Conservation (phyloP, 768 basidiomycete species). For the Boletus rex-veris region DNA sequence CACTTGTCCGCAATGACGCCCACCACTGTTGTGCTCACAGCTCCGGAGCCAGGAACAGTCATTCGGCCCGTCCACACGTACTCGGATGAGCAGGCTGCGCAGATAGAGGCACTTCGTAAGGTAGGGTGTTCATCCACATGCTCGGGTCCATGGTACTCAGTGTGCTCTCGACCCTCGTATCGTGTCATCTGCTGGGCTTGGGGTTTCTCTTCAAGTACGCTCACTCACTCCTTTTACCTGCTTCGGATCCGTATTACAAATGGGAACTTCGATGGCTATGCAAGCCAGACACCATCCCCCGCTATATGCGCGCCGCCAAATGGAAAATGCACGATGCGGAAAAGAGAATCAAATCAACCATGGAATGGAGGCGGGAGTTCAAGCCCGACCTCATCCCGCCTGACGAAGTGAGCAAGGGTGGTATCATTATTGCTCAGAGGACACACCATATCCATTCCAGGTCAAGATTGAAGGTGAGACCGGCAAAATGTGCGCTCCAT, state of each 20-base stretch:
- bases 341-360: conserved; percentile 69
- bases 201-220: conserved; percentile 51
- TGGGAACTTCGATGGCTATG: conserved; percentile 81
- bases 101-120: conserved; percentile 60
- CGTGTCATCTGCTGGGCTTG: neutral
- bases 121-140: conserved; percentile 34
- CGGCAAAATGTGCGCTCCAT: conserved; percentile 72
- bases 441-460: conserved; percentile 17
- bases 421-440: neutral
- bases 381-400: conserved; percentile 82
- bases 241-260: conserved; percentile 63
- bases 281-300: conserved; percentile 56
- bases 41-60: conserved; percentile 50
- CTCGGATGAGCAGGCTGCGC: conserved; percentile 55
- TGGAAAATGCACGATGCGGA: conserved; percentile 78
- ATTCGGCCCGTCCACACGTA: conserved; percentile 58
- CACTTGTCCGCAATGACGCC: conserved; percentile 31
- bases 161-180: neutral
- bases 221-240: conserved; percentile 56
- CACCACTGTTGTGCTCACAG: conserved; percentile 49
- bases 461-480: conserved; percentile 77
- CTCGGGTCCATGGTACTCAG: neutral
- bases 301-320: conserved; percentile 84
- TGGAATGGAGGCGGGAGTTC: conserved; percentile 84
- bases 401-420: conserved; percentile 49